Evolutionary conservation across 257 asterid species (phyloP).

Genomic region (Scutellaria galericulata): DNA sequence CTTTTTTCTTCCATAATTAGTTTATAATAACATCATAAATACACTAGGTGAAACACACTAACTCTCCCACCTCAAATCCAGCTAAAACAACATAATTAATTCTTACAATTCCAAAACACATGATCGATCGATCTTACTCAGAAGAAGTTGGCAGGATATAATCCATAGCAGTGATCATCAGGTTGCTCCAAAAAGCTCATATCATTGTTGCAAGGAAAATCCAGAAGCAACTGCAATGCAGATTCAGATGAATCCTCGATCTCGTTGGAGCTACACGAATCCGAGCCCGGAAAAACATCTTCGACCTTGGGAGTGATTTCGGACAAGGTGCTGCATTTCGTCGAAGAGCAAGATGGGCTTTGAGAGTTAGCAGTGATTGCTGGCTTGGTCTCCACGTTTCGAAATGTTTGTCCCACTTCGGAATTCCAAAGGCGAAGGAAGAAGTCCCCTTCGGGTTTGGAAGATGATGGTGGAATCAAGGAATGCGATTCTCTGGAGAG

Average conservation of each 20-base stretch:
- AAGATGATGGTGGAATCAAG: constrained; percentile 33
- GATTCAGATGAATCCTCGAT: constrained; percentile 82
- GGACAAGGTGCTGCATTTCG: constrained; percentile 42
- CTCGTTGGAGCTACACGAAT: constrained; percentile 55
- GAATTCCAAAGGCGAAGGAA: constrained; percentile 89
- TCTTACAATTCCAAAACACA: not conserved
- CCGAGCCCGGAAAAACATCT: constrained; percentile 38
- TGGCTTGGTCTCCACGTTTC: constrained; percentile 31
- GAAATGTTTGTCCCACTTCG: constrained; percentile 73
- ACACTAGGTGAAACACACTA: too few relatives aligned
- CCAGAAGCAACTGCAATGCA: constrained; percentile 73
- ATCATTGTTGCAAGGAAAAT: constrained; percentile 67
- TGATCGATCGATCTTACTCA: not conserved
- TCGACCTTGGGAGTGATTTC: constrained; percentile 3
- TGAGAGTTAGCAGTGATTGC: too few relatives aligned
- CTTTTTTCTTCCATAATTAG: too few relatives aligned
- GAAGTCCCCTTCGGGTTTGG: constrained; percentile 50
- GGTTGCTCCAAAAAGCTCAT: constrained; percentile 76
- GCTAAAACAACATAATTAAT: not conserved
- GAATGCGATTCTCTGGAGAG: constrained; percentile 44
- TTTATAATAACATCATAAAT: too few relatives aligned
- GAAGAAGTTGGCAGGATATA: constrained; percentile 40
- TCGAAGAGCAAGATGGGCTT: constrained; percentile 53
- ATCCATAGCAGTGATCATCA: constrained; percentile 39
- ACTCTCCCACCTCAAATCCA: not conserved